These are phyloP conservation scores for Herpotrichia juniperi DNA, from an alignment of 2,329 filamentous ascomycete species.

Conservation along the genomic window DNA sequence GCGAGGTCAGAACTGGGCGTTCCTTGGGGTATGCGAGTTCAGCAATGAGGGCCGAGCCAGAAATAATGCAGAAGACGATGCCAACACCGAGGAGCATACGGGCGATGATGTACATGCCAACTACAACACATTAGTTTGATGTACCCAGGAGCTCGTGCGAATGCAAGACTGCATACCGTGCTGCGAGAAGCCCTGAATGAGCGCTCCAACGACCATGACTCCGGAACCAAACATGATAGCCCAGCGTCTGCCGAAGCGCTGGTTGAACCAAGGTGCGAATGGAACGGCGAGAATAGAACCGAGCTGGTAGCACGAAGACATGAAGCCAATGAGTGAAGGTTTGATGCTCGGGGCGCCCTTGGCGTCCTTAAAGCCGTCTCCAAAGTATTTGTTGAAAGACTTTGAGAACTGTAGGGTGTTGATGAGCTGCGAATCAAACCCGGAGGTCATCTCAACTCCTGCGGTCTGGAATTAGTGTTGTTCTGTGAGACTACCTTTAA, in stretches of 20 bases:
- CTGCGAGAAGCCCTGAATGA: slow-evolving; percentile 61
- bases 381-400: slow-evolving; percentile 43
- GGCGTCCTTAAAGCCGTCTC: slow-evolving; percentile 27
- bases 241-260: slow-evolving; percentile 58
- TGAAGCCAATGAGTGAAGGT: slow-evolving; percentile 38
- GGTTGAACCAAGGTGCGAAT: slow-evolving; percentile 38
- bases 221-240: slow-evolving; percentile 63
- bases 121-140: slow-evolving; percentile 20
- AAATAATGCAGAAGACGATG: slow-evolving; percentile 66
- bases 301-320: slow-evolving; percentile 43
- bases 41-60: slow-evolving; percentile 63
- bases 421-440: slow-evolving; percentile 46
- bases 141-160: not conserved
- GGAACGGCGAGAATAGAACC: slow-evolving; percentile 42
- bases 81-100: slow-evolving; percentile 66
- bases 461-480: no score
- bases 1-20: slow-evolving; percentile 63
- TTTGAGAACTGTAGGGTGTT: slow-evolving; percentile 43
- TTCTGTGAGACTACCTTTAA: no score
- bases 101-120: slow-evolving; percentile 65
- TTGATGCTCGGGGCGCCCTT: slow-evolving; percentile 27
- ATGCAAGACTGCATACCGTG: slow-evolving; percentile 12
- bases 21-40: slow-evolving; percentile 67
- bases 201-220: slow-evolving; percentile 64
- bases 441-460: slow-evolving; percentile 46